phyloP scores from a whole-genome alignment of 257 asterid genomes.

The Marsdenia floribunda region DNA sequence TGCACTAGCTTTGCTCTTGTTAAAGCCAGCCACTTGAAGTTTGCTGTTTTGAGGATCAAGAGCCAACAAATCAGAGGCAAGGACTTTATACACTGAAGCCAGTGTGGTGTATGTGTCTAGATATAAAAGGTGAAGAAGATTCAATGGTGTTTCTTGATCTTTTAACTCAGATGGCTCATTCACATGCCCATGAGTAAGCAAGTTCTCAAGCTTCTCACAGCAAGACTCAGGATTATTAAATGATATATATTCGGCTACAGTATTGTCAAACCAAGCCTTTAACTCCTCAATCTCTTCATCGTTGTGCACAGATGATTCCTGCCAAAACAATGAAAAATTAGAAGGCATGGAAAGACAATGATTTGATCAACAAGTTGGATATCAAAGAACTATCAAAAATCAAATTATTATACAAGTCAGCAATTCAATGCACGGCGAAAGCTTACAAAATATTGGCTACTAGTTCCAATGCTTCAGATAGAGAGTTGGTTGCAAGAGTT shows the following conservation, averaged over 20 bases:
- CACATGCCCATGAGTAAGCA: conserved; percentile 35
- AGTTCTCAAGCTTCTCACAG: conserved; percentile 53
- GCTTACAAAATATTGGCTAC: background rate
- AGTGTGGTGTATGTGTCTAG: conserved; percentile 52
- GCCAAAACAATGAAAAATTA: background rate
- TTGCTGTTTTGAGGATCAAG: conserved; percentile 10
- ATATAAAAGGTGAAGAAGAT: conserved; percentile 40
- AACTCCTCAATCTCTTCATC: conserved; percentile 21
- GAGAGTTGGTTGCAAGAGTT: background rate
- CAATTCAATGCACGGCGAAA: background rate
- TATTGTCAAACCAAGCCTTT: conserved; percentile 30
- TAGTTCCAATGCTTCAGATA: background rate
- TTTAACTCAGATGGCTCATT: background rate
- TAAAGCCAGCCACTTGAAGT: conserved; percentile 32
- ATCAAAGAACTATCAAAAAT: background rate
- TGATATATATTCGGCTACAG: conserved; percentile 43
- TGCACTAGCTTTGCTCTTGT: conserved; percentile 39
- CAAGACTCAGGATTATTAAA: conserved; percentile 34
- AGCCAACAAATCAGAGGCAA: conserved; percentile 35
- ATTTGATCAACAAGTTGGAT: background rate
- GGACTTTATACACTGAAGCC: conserved; percentile 53
- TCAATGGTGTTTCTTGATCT: conserved; percentile 28
- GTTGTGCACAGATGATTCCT: conserved; percentile 32
- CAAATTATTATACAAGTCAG: background rate
- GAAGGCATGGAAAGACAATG: background rate